These are phyloP conservation scores for Xylariaceae sp. DNA, from an alignment of 2,329 filamentous ascomycete species.

Conservation along the genomic window DNA sequence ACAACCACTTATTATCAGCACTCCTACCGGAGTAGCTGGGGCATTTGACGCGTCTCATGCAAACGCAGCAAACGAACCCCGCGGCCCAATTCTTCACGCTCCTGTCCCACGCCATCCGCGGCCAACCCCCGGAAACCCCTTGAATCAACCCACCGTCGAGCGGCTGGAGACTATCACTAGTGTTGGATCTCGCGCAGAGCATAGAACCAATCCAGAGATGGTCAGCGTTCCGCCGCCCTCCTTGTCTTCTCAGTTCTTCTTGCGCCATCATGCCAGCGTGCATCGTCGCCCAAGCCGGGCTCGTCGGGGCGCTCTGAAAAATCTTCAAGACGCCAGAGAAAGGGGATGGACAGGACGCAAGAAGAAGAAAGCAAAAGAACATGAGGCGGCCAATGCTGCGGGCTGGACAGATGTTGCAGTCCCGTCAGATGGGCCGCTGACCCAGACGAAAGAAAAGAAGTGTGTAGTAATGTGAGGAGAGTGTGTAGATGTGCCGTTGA, in stretches of 20 bases:
- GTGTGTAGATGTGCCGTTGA: neutral
- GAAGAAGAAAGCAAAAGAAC: slow-evolving; percentile 45
- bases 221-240: slow-evolving; percentile 5
- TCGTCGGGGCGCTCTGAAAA: slow-evolving; percentile 66
- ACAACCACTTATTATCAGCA: slow-evolving; percentile 67
- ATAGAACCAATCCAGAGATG: slow-evolving; percentile 9
- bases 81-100: slow-evolving; percentile 57
- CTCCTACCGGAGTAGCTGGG: slow-evolving; percentile 61
- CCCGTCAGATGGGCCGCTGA: slow-evolving; percentile 36
- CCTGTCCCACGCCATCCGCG: slow-evolving; percentile 61
- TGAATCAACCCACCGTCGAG: slow-evolving; percentile 56
- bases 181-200: slow-evolving; percentile 26
- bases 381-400: slow-evolving; percentile 50
- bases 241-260: slow-evolving; percentile 45
- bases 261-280: slow-evolving; percentile 51
- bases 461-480: slow-evolving; percentile 60
- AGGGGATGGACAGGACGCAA: slow-evolving; percentile 59
- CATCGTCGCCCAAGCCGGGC: slow-evolving; percentile 61
- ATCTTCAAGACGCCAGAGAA: slow-evolving; percentile 66
- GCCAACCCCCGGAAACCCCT: slow-evolving; percentile 43
- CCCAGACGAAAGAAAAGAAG: slow-evolving; percentile 51
- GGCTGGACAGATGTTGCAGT: slow-evolving; percentile 62
- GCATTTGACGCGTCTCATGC: slow-evolving; percentile 56
- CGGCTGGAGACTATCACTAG: slow-evolving; percentile 64
- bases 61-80: slow-evolving; percentile 40